These are phyloP conservation scores for Aureobasidium melanogenum DNA, from an alignment of 2,329 filamentous ascomycete genomes.

Conservation along the genomic window DNA sequence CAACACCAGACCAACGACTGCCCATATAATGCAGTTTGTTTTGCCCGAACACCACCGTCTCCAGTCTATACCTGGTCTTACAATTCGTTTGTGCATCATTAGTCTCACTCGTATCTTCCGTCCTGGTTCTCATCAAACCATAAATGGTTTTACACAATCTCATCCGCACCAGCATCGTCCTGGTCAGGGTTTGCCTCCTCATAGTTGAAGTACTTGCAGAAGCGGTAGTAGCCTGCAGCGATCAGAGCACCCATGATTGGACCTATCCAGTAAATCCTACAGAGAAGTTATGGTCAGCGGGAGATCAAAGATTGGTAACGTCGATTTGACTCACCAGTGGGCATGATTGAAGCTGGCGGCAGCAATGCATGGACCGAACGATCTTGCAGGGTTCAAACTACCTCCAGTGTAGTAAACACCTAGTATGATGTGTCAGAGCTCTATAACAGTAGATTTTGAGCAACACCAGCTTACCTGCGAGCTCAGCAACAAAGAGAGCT, in stretches of 20 bases:
- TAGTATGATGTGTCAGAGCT: neutral
- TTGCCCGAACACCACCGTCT: neutral
- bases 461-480: constrained; percentile 15
- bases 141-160: neutral
- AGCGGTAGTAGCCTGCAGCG: constrained; percentile 20
- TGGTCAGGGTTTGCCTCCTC: constrained; percentile 24
- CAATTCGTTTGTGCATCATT: neutral
- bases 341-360: constrained; percentile 21
- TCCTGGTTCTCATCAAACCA: no score
- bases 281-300: neutral
- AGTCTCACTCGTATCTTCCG: neutral
- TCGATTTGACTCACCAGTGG: constrained; percentile 16
- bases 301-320: no score
- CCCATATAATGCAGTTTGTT: neutral
- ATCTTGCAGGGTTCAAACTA: constrained; percentile 26
- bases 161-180: constrained; percentile 15
- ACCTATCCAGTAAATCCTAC: constrained; percentile 22
- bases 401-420: constrained; percentile 27
- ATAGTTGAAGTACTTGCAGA: constrained; percentile 22
- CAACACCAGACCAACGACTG: neutral
- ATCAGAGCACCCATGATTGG: constrained; percentile 19
- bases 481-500: constrained; percentile 19
- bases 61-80: neutral
- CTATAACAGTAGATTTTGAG: no score
- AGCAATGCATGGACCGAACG: constrained; percentile 26